These are phyloP conservation scores for Hygrocybe punicea DNA, from an alignment of 768 basidiomycete genomes.

Conservation along the genomic window DNA sequence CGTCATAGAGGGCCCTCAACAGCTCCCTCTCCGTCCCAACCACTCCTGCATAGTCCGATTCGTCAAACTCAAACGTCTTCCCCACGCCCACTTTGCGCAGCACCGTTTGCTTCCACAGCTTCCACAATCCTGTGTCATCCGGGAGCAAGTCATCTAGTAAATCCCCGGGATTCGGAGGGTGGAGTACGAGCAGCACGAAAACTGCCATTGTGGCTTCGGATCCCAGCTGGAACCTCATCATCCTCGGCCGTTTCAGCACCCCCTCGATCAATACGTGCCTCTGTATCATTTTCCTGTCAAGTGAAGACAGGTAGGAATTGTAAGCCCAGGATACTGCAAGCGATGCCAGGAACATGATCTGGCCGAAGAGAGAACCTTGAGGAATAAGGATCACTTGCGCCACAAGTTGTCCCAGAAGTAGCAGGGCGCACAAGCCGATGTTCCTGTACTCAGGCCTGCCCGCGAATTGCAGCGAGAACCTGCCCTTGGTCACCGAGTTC, in stretches of 20 bases:
- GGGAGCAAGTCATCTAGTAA: neutral
- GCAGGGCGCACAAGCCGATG: constrained; percentile 26
- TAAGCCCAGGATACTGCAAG: constrained; percentile 30
- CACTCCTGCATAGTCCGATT: neutral
- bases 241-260: neutral
- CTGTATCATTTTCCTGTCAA: constrained; percentile 5
- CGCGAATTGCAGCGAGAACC: constrained; percentile 20
- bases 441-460: constrained; percentile 14
- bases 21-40: neutral
- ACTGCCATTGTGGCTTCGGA: constrained; percentile 6
- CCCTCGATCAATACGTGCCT: neutral
- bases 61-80: neutral
- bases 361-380: constrained; percentile 30
- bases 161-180: neutral
- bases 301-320: constrained; percentile 25
- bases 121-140: neutral
- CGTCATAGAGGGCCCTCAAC: neutral
- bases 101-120: neutral
- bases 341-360: constrained; percentile 30
- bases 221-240: constrained; percentile 1
- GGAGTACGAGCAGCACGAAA: constrained; percentile 1
- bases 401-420: constrained; percentile 32
- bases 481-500: constrained; percentile 24
- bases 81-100: neutral
- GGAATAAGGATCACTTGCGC: constrained; percentile 35